A percentile compares a stretch with the other conserved stretches of the same genome.
Evolutionary conservation across 2,329 filamentous ascomycete genomes (phyloP).

Genomic region (Penicillium sp.): DNA sequence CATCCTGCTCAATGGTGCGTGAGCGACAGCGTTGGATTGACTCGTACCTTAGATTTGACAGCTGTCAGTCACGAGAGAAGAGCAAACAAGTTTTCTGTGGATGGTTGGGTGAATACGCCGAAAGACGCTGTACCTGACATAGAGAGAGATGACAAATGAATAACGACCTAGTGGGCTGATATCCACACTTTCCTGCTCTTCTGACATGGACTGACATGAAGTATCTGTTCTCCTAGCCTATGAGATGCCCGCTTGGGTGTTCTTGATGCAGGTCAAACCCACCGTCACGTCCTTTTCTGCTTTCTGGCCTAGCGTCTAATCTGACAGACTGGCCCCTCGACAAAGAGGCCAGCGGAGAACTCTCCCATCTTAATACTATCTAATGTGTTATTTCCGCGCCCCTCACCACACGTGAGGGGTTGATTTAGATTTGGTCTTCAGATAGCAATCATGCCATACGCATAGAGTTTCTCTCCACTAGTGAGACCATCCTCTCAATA

Average conservation of each 20-base stretch:
- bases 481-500: background rate
- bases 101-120: conserved; percentile 9
- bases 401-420: background rate
- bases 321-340: conserved; percentile 13
- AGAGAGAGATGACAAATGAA: background rate
- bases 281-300: conserved; percentile 3
- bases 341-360: background rate
- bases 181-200: conserved; percentile 13
- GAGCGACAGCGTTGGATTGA: background rate
- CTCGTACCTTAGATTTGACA: background rate
- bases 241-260: background rate
- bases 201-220: conserved; percentile 2
- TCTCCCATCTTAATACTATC: background rate
- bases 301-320: background rate
- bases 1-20: conserved; percentile 34
- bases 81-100: background rate
- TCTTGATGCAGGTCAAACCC: conserved; percentile 13
- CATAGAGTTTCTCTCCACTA: background rate
- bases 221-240: background rate
- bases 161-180: background rate
- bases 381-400: background rate
- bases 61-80: conserved; percentile 3
- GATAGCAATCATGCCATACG: conserved; percentile 8
- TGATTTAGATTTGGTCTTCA: conserved; percentile 16
- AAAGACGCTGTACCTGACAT: background rate